Percentiles rank a stretch among this genome's conserved stretches.
phyloP scores from a whole-genome alignment of 169 alveolate species.

The Eimeria acervulina region DNA sequence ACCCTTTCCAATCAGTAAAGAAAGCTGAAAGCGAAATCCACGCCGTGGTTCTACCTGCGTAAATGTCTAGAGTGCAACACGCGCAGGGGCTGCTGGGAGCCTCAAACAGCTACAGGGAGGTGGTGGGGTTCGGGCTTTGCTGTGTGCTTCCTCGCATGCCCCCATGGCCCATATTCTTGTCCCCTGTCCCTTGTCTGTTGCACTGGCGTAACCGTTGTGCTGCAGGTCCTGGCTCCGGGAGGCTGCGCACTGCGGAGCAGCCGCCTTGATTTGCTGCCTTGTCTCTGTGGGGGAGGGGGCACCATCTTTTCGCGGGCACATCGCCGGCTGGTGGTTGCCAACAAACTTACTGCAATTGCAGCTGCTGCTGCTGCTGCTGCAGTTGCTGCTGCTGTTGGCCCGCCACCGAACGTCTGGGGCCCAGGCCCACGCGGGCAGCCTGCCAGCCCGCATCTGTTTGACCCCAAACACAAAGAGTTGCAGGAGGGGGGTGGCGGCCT shows the following conservation, averaged over 20 bases:
- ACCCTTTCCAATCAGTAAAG: too few species aligned
- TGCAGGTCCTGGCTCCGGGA: constrained; percentile 76
- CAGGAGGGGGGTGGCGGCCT: not conserved
- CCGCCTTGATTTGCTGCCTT: constrained; percentile 57
- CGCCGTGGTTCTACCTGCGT: too few species aligned
- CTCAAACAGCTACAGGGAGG: not conserved
- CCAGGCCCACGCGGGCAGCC: constrained; percentile 32
- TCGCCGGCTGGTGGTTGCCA: constrained; percentile 49
- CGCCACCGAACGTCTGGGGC: not conserved
- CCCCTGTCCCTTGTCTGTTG: not conserved
- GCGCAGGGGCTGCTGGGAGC: not conserved
- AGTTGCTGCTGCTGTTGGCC: constrained; percentile 9
- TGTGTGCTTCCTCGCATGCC: not conserved
- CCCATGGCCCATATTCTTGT: too few species aligned
- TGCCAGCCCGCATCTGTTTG: not conserved
- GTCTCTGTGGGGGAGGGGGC: constrained; percentile 81
- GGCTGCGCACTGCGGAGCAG: constrained; percentile 76
- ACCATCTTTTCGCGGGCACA: constrained; percentile 58
- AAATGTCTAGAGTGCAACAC: not conserved
- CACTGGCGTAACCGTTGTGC: not conserved
- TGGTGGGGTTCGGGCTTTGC: not conserved
- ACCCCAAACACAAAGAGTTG: not conserved
- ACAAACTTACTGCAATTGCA: constrained; percentile 46
- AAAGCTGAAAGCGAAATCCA: too few species aligned
- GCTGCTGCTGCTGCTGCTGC: constrained; percentile 55